Evolutionary conservation across 2,329 filamentous ascomycete species (phyloP), one percentile per base, ranked within the genome.

Genomic region (Talaromyces rugulosus): DNA sequence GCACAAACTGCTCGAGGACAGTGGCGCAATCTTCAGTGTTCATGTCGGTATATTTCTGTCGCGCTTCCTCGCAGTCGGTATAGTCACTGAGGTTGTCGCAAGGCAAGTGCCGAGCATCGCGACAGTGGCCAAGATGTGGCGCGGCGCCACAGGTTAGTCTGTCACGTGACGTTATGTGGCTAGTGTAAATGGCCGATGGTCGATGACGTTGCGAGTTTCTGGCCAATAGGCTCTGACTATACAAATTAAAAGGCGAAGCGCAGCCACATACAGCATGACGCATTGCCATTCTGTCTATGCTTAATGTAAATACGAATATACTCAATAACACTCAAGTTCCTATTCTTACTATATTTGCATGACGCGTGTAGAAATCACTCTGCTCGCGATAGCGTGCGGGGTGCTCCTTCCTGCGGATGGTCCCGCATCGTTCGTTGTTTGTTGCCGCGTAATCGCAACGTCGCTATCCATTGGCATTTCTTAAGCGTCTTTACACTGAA

Each of bases 1-100:
- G 85, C 28, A 87, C 82, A 68, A 88, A 89, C 68, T 87, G 84
- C 70, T 89, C 86, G 53, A 89, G 74, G 16, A 88, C 84, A 7
- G 84, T 82, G 7, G 86, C 85, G 55, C 85, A 84, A 72, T 88
- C 86, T 67, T 88, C 86, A 47, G 81, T 36, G 5, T 51, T 54
- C 59, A 61, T 64, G 18, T 59, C 42, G 52, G n/a, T 53, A 51
- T 51, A 12, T 51, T 28, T 28, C 4, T 28, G 18, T 16, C 34
- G 34, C 34, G 33, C 11, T 14, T 3, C 11, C 16, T 36, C 34
- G 36, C 36, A 7, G 36, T 6, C 5, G 5, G 16, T n/a, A n/a
- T 14, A 40, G 7, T n/a, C 36, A 40, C 36, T 40, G 16, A 14
- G 7, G 36, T 40, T 40, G 36, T 9, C 23, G n/a, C 18, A 27